Base-by-base conservation (phyloP, 2,329 filamentous ascomycete genomes). In the Trichoderma sp. region DNA sequence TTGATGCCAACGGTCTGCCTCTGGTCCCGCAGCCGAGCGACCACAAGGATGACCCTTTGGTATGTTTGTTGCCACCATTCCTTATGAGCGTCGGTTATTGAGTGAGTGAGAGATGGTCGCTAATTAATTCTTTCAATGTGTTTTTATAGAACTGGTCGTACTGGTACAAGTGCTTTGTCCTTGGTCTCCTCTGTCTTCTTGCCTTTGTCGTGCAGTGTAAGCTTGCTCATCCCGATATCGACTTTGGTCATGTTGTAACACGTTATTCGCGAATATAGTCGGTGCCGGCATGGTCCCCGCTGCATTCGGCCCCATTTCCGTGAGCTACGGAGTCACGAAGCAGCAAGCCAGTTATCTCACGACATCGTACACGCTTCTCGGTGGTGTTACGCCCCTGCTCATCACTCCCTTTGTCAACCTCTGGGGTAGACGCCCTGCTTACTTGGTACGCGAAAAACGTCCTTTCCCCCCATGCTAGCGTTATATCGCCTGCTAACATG, bases 151-250 rank as follows among this genome's bases (percentile, higher is more conserved):
- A 69, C 18, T 69, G 66, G 66, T 34, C 66, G 14, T 69, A 61
- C 24, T 43, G 32, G 36, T 69, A 69, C 36, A 69, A 69, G 56
- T 69, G 30, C 36, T 69, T 51, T 51, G 66, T 69, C 53, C 66
- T 69, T 26, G 36, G 26, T 36, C 28, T 69, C 4, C 66, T 69
- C 66, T 69, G 66, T 26, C n/a, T 69, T 14, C 36, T 69, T 12
- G 66, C 66, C 12, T 69, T 69, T n/a, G 36, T 69, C 66, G 66
- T 69, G 36, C 66, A 69, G 36, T 69, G 66, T 69, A 61, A 69
- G 56, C 24, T 43, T 7, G 15, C 14, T 36, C 51, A 18, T 12
- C 34, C 21, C 4, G 18, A 4, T 8, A 3, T 43, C 34, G 2
- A 12, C 8, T 3, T 32, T 34, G 6, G 28, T 14, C 24, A 2